Percentiles rank a stretch among this genome's conserved stretches.
phyloP scores from a whole-genome alignment of 2,329 filamentous ascomycete species.

The Trichocomaceae sp. region DNA sequence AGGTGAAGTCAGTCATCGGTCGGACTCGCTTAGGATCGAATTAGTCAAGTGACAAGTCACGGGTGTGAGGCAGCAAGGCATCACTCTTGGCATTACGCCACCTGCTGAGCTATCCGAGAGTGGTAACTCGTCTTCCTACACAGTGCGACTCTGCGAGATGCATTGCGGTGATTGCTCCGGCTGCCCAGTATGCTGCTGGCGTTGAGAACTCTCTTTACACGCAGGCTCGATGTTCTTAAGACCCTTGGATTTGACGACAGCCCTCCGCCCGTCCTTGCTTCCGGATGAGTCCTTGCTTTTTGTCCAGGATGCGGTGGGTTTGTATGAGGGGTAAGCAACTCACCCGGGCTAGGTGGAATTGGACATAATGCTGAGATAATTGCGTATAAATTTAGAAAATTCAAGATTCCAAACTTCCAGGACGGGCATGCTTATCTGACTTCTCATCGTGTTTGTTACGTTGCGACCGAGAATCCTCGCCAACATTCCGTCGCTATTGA shows the following conservation, averaged over 20 bases:
- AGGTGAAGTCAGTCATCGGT: constrained; percentile 1
- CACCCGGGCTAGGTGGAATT: not conserved
- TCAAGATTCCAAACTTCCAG: constrained; percentile 88
- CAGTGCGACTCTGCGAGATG: not conserved
- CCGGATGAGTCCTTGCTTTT: constrained; percentile 93
- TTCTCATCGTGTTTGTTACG: constrained; percentile 90
- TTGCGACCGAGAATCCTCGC: constrained; percentile 79
- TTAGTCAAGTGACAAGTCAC: constrained; percentile 5
- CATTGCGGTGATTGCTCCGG: not conserved
- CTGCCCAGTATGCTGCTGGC: constrained; percentile 15
- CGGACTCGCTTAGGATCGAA: constrained; percentile 16
- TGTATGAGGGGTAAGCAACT: constrained; percentile 82
- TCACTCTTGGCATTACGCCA: constrained; percentile 10
- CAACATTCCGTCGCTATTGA: constrained; percentile 79
- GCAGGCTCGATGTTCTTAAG: constrained; percentile 89
- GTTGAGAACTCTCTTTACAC: constrained; percentile 9
- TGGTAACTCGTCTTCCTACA: not conserved
- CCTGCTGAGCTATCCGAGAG: not conserved
- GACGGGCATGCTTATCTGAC: constrained; percentile 96
- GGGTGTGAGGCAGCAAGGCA: constrained; percentile 6
- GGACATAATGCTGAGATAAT: constrained; percentile 12
- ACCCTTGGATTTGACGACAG: constrained; percentile 90
- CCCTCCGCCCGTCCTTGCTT: constrained; percentile 82
- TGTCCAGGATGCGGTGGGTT: constrained; percentile 92
- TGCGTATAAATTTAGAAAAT: constrained; percentile 58